Conservation (phyloP, 495 filamentous ascomycete species). For the Talaromyces ruber region DNA sequence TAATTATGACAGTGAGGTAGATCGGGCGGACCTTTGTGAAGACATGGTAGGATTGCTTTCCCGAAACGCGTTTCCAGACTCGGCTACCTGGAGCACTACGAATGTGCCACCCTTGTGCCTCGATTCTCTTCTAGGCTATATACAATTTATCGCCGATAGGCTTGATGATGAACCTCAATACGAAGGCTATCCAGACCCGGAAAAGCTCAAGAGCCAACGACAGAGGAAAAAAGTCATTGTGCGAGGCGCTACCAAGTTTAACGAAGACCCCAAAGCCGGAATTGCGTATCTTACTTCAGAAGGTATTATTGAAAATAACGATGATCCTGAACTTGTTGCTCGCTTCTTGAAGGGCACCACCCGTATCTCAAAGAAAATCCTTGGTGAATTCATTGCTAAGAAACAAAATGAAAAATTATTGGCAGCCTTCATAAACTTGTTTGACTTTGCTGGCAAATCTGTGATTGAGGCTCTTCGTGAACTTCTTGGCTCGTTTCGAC, state of each 20-base stretch:
- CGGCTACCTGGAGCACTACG: constrained; percentile 97
- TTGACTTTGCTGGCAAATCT: constrained; percentile 78
- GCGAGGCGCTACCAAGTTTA: constrained; percentile 84
- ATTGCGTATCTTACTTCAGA: constrained; percentile 77
- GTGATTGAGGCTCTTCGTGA: constrained; percentile 86
- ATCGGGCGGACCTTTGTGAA: constrained; percentile 86
- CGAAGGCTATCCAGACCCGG: constrained; percentile 60
- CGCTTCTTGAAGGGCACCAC: constrained; percentile 77
- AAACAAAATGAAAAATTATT: constrained; percentile 73
- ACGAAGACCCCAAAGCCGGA: constrained; percentile 85
- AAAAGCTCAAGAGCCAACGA: constrained; percentile 57
- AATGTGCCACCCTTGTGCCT: constrained; percentile 94
- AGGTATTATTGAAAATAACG: constrained; percentile 69
- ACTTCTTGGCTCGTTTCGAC: constrained; percentile 82
- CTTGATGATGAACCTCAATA: constrained; percentile 58
- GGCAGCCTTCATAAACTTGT: constrained; percentile 71
- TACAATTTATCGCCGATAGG: constrained; percentile 85
- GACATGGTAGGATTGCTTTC: constrained; percentile 91
- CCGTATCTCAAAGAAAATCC: constrained; percentile 77
- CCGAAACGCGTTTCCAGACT: constrained; percentile 92
- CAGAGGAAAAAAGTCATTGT: constrained; percentile 80
- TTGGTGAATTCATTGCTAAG: constrained; percentile 92
- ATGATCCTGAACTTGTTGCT: constrained; percentile 66
- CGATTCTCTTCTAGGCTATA: constrained; percentile 81
- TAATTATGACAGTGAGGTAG: constrained; percentile 96